Conservation (phyloP, 192 early-diverging fungal species). For the Backusella parvicylindrica region DNA sequence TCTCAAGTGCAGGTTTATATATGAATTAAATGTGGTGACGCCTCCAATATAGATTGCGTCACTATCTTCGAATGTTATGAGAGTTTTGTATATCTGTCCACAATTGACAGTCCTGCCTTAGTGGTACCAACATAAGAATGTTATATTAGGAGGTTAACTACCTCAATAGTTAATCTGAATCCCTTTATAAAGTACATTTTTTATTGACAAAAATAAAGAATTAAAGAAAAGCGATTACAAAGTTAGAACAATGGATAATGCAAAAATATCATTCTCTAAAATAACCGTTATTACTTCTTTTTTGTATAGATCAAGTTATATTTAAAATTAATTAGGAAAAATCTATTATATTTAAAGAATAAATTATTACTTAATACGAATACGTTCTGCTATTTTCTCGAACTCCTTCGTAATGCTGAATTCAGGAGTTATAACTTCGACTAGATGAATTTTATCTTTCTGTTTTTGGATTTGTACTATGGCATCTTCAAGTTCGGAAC, state of each 20-base stretch:
- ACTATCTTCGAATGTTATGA: no score
- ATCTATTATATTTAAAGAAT: neutral
- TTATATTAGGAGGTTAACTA: no score
- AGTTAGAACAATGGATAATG: neutral
- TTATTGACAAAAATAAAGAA: neutral
- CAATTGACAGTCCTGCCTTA: no score
- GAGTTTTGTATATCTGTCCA: no score
- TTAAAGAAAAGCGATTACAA: neutral
- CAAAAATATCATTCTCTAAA: no score
- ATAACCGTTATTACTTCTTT: no score
- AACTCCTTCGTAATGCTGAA: conserved; percentile 39
- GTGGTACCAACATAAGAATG: no score
- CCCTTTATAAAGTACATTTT: neutral
- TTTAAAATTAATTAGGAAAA: neutral
- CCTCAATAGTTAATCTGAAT: neutral
- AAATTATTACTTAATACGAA: neutral
- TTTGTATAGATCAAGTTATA: neutral
- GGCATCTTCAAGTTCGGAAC: conserved; percentile 36
- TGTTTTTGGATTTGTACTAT: conserved; percentile 28
- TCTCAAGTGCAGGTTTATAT: no score
- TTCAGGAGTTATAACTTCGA: conserved; percentile 43
- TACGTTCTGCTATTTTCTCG: neutral
- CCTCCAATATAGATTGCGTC: no score
- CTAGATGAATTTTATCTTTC: conserved; percentile 35
- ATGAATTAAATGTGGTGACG: no score